Evolutionary conservation across 768 basidiomycete species (phyloP), one percentile per base, ranked within the genome.

Genomic region (Russula sp.): DNA sequence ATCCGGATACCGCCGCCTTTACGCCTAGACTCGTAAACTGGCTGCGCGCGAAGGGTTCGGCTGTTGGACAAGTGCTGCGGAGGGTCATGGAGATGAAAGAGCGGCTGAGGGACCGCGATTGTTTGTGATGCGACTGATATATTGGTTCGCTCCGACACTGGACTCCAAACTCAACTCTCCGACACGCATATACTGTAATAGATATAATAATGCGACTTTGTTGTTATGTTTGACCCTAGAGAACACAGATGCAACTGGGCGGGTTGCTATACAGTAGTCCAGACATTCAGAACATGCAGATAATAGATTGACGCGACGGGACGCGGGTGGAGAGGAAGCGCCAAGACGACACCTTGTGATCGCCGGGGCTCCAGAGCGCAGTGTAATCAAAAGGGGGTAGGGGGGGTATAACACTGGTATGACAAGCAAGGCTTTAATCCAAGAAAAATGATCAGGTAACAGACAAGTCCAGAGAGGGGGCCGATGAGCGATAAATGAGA

Each of bases 1-100:
- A 83, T 97, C 0, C 96, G 93, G 0, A 74, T 95, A 98, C 96
- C 0, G 93, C 90, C 1, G 86, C 85, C 1, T 75, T 90, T 55
- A 96, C 94, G 0, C 94, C 94, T 0, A 80, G 80, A 65, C 72
- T 98, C 18, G 94, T 97, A 4, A 79, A 80, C 20, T 96, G 91
- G 90, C 75, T 98, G 56, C 78, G 83, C n/a, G 75, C 73, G 39
- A 76, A 86, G 64, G 93, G 94, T 1, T 98, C 93, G 93, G 85
- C 83, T 2, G 87, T 89, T 13, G 76, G 82, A 25, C 82, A 79
- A n/a, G 88, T 88, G 5, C 79, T 87, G 7, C 79, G 75, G 67
- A 79, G 86, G 41, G 90, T 88, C 13, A 84, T 83, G 49, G 76
- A 76, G 51, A 70, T 77, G 68, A 71, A 72, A 56, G 76, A 76